A percentile compares a stretch with the other conserved stretches of the same genome.
Evolutionary conservation across 768 basidiomycete genomes (phyloP).

Genomic region (Boletus rubroflammeus): DNA sequence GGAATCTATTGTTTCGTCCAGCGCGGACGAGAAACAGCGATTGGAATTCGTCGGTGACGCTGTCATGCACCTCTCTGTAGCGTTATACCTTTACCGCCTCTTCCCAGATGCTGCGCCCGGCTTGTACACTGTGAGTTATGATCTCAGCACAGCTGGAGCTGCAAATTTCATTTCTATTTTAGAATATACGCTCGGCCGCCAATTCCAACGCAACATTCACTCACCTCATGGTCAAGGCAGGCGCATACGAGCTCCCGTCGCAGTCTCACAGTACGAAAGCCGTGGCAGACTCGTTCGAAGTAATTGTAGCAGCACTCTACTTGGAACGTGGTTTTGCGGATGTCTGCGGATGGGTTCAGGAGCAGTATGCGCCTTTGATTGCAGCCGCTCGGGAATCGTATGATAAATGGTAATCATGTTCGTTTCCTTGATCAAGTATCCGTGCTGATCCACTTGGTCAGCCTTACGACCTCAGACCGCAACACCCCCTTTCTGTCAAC

Average conservation of each 20-base stretch:
- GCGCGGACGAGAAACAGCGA: slow-evolving; percentile 34
- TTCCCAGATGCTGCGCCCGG: slow-evolving; percentile 32
- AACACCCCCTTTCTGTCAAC: slow-evolving; percentile 1
- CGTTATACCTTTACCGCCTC: slow-evolving; percentile 36
- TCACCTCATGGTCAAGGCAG: slow-evolving; percentile 36
- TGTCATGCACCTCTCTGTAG: slow-evolving; percentile 41
- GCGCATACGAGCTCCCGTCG: slow-evolving; percentile 20
- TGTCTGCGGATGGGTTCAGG: slow-evolving; percentile 37
- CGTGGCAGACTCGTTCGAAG: slow-evolving; percentile 46
- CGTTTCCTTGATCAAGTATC: background rate
- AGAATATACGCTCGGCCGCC: slow-evolving; percentile 27
- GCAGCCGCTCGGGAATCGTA: slow-evolving; percentile 28
- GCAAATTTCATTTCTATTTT: background rate
- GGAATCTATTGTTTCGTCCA: slow-evolving; percentile 28
- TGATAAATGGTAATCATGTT: slow-evolving; percentile 21
- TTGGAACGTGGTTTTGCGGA: slow-evolving; percentile 37
- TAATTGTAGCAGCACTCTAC: slow-evolving; percentile 43
- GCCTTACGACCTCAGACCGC: slow-evolving; percentile 6
- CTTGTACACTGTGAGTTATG: slow-evolving; percentile 35
- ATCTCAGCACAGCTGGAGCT: background rate
- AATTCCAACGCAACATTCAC: slow-evolving; percentile 38
- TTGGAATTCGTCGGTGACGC: slow-evolving; percentile 49
- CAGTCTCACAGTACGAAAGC: slow-evolving; percentile 32
- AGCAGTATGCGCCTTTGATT: slow-evolving; percentile 39
- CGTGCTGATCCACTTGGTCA: slow-evolving; percentile 12